Base-by-base conservation (phyloP, 371 early-diverging fungal genomes). In the Parasitella parasitica region DNA sequence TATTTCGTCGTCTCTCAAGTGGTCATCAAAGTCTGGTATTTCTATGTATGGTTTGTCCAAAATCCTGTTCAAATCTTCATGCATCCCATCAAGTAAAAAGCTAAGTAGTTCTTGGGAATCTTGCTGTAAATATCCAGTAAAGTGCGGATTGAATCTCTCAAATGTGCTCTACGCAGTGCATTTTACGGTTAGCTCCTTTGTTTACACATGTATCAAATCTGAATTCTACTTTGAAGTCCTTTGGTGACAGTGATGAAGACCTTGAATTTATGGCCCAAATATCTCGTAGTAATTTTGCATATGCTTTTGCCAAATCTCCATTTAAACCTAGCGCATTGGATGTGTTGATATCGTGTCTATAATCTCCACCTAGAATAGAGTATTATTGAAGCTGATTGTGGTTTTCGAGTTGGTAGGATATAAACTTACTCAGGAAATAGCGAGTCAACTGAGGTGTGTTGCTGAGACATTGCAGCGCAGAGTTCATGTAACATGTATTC, bases 401-500 rank as follows among this genome's bases (percentile, higher is more conserved):
- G n/a, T n/a, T n/a, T n/a, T n/a, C n/a, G n/a, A n/a, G n/a, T n/a
- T n/a, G n/a, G n/a, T n/a, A n/a, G n/a, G n/a, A n/a, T n/a, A n/a
- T n/a, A n/a, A n/a, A n/a, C n/a, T 20, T 43, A 43, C 43, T 43
- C 9, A 86, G 70, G 62, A 93, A 96, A 73, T 89, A 97, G n/a
- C 91, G 76, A 3, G 94, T 81, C 11, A 98, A 72, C n/a, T 93
- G 94, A 26, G 84, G 72, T 0, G 95, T 94, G 8, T 89, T 91
- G 38, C 87, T 89, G 37, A 99, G 63, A 67, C 97, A 97, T 72
- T 99, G 99, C 24, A 99, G 74, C 20, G 91, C 87, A 4, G 96
- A 92, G 75, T 97, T 99, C 95, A 98, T 94, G 71, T 89, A 99
- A 71, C 99, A 99, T 0, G 98, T 97, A 69, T 99, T 99, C 16